Evolutionary conservation across 768 basidiomycete genomes (phyloP), one percentile per base, ranked within the genome.

Genomic region (Podaxis carcinomalis): DNA sequence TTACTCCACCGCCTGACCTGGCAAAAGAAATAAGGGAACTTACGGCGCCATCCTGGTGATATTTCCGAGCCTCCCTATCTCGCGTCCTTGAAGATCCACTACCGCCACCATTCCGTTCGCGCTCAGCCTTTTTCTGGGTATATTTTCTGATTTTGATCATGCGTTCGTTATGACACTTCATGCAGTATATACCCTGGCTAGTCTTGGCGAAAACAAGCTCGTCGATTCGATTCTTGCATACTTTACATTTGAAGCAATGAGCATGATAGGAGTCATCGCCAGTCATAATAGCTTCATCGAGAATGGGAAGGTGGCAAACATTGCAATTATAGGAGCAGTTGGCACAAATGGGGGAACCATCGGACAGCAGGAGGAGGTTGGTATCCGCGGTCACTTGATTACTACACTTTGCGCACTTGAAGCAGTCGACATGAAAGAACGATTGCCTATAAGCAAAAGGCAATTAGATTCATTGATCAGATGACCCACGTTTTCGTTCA

Each of bases 251-350:
- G 80, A 99, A 99, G 77, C 97, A 99, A 65, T 95, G 91, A 4
- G 97, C 95, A 72, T 98, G 97, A 68, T 98, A 99, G 0, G 94
- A 93, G 71, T 98, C 97, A 74, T 99, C 95, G 62, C 94, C 97
- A 5, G 97, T 96, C 93, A 99, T 98, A 73, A 98, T 98, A 9
- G 97, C 97, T 70, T 99, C 97, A 77, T 99, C 95, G 59, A 95
- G 88, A 65, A 99, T 99, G 49, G 95, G 92, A 59, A 86, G 86
- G 50, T 88, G 87, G 77, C 97, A 99, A 60, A 98, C 89, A 69
- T 90, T 96, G 81, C 97, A 99, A 68, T 88, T 88, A 78, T 96
- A 96, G 3, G 93, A 93, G 78, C 94, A 96, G 68, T 90, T 87
- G 46, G 90, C 87, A 70, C 92, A 95, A 53, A 99, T 95, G 40